Percentiles rank a stretch among this genome's conserved stretches.
Evolutionary conservation across 306 rosid species (phyloP).

Genomic region (Cucurbita pepo): DNA sequence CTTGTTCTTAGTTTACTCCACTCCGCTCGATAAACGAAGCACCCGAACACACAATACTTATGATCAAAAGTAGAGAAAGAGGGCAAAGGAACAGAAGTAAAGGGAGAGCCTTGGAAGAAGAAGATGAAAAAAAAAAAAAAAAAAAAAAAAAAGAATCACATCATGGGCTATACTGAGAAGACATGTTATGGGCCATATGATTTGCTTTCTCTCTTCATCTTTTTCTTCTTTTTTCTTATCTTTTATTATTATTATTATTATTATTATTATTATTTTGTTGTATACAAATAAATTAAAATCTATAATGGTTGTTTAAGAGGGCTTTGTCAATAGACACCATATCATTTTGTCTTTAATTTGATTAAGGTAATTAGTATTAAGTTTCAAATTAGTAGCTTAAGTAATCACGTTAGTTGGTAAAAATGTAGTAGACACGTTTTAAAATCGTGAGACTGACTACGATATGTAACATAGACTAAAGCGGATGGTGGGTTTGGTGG

Average conservation of each 20-base stretch:
- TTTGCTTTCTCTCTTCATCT: slow-evolving; percentile 27
- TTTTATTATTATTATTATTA: neutral
- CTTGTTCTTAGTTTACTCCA: neutral
- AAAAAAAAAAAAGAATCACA: slow-evolving; percentile 17
- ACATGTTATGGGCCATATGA: slow-evolving; percentile 43
- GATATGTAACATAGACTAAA: no score
- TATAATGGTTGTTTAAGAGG: neutral
- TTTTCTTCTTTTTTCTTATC: slow-evolving; percentile 4
- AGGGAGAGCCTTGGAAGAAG: slow-evolving; percentile 3
- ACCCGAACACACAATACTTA: neutral
- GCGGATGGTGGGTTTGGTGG: no score
- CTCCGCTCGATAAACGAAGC: neutral
- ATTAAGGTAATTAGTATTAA: neutral
- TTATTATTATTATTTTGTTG: neutral
- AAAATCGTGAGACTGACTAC: no score
- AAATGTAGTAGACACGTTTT: no score
- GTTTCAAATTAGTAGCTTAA: neutral
- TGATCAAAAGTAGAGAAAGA: slow-evolving; percentile 3
- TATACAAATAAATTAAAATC: neutral
- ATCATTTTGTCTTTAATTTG: neutral
- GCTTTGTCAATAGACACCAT: neutral
- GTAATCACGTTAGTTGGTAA: neutral
- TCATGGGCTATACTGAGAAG: slow-evolving; percentile 37
- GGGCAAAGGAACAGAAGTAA: slow-evolving; percentile 3
- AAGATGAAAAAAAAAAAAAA: neutral